Evolutionary conservation across 768 basidiomycete genomes (phyloP).

Genomic region (Naganishia onofrii): DNA sequence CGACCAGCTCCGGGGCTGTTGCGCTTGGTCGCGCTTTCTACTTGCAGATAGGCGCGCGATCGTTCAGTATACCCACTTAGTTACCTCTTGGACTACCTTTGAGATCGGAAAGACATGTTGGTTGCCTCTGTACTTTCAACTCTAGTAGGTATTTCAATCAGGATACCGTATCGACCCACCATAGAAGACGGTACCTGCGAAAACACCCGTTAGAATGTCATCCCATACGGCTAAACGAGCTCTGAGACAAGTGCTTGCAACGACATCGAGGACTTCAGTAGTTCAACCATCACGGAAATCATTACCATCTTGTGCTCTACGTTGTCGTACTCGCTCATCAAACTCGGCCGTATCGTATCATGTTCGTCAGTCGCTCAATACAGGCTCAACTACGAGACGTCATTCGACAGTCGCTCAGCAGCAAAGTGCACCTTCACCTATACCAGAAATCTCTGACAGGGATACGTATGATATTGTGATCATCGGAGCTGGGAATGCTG

Average conservation of each 20-base stretch:
- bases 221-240: conserved; percentile 4
- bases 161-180: too few species aligned
- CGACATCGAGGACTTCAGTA: neutral
- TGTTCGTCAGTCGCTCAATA: too few species aligned
- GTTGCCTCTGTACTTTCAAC: too few species aligned
- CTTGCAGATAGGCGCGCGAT: neutral
- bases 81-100: neutral
- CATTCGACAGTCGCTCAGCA: neutral
- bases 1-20: neutral
- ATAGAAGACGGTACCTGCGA: neutral
- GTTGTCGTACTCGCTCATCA: neutral
- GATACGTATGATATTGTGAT: conserved; percentile 76
- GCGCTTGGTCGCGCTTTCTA: neutral
- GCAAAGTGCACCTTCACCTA: neutral
- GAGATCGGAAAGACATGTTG: too few species aligned
- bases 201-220: neutral
- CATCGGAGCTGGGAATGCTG: conserved; percentile 90
- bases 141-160: too few species aligned
- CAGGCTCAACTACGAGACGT: neutral
- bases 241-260: neutral
- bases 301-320: neutral
- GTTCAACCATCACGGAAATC: neutral
- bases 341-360: too few species aligned
- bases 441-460: conserved; percentile 1
- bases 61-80: neutral